phyloP scores from a whole-genome alignment of 805 yeast species.

The Nakazawaea wickerhamii region DNA sequence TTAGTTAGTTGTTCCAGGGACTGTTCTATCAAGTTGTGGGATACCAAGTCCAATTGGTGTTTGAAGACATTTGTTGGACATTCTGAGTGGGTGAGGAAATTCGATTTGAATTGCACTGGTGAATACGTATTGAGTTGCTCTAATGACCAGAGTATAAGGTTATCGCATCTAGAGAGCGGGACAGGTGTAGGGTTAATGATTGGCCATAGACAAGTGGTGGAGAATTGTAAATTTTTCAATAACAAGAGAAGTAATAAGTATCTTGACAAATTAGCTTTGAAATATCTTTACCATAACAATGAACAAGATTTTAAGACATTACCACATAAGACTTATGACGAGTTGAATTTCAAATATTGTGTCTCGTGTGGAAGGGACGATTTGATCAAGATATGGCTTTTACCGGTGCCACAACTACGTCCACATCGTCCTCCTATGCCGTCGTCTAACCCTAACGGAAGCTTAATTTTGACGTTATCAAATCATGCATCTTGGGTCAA shows the following conservation, averaged over 20 bases:
- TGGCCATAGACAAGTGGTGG: conserved; percentile 84
- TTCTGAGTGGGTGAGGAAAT: conserved; percentile 79
- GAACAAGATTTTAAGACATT: conserved; percentile 3
- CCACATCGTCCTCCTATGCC: conserved; percentile 56
- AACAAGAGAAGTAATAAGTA: conserved; percentile 32
- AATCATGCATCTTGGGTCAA: conserved; percentile 91
- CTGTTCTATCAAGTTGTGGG: conserved; percentile 58
- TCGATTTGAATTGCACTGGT: conserved; percentile 45
- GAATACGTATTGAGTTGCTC: conserved; percentile 68
- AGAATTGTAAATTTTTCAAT: conserved; percentile 66
- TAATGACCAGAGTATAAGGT: conserved; percentile 67
- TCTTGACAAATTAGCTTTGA: conserved; percentile 39
- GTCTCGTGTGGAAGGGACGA: conserved; percentile 80
- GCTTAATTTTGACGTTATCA: conserved; percentile 45
- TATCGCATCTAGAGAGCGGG: conserved; percentile 61
- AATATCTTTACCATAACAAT: conserved; percentile 18
- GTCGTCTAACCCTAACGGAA: conserved; percentile 55
- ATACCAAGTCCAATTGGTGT: conserved; percentile 62
- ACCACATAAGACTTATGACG: conserved; percentile 22
- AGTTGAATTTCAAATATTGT: conserved; percentile 63
- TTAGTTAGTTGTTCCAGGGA: conserved; percentile 64
- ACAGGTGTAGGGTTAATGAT: conserved; percentile 60
- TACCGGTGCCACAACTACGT: conserved; percentile 59
- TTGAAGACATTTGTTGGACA: conserved; percentile 67
- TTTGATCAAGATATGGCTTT: conserved; percentile 65